Base-by-base conservation (phyloP, 2,329 filamentous ascomycete species). In the Dryadomyces quercivorus region DNA sequence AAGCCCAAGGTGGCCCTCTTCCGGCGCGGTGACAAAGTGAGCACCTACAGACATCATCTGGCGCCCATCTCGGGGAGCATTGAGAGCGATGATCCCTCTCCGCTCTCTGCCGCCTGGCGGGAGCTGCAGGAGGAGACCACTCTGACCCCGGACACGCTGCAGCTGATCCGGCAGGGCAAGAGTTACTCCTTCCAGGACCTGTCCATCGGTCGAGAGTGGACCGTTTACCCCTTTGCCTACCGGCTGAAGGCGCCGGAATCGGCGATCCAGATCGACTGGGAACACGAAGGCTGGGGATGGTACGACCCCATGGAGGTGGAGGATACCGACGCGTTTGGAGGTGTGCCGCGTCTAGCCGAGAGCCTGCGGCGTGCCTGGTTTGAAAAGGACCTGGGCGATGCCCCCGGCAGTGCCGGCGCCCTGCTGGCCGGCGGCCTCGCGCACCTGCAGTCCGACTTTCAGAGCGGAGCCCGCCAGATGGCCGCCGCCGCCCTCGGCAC, bases 11-110 rank as follows among this genome's bases (percentile, higher is more conserved):
- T 86, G 6, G 82, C 81, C 1, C 69, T 86, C 0, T 86, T 86
- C 63, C 72, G 74, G 47, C 74, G 83, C 15, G 84, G 81, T 61
- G 70, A 69, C 53, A 73, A 78, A 57, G 79, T 84, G 16, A 69
- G 68, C 5, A 81, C 80, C 0, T 86, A 86, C 60, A 74, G 75
- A 61, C 74, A 75, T 61, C 80, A 76, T 62, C 74, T 81, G 51
- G 81, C 80, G 0, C 78, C 82, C 1, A 76, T 85, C 18, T 81
- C 81, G 0, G 83, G 83, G 42, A 76, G 72, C 54, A 76, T 86
- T 51, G 77, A 84, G 3, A 52, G 67, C 6, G 63, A 66, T 0
- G 82, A 86, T 59, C 56, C 67, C 3, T 72, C 66, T 21, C 76
- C 82, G 0, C 64, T 81, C 6, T 67, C 71, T 3, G 76, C 82